Evolutionary conservation across 352 stramenopile genomes (phyloP), one percentile per base, ranked within the genome.

Genomic region (Lagenidium giganteum): DNA sequence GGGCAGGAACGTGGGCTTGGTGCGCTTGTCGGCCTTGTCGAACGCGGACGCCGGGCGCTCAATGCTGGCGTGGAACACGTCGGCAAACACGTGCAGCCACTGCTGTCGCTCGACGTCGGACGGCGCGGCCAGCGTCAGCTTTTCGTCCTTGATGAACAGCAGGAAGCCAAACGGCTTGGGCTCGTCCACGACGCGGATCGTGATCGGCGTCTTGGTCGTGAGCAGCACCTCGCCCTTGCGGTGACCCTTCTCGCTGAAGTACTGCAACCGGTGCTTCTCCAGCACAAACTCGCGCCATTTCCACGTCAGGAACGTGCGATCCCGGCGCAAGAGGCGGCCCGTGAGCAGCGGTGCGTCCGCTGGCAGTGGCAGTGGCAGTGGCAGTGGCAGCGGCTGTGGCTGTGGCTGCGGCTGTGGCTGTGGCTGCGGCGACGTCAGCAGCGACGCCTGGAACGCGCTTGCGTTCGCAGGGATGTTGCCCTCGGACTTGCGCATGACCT

Each of bases 251-350:
- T 79, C 61, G 46, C 69, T 89, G 42, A 85, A 89, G 68, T 86
- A 87, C 57, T 87, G 77, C 41, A 89, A 52, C 1, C 77, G 64
- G 35, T 64, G 55, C 42, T 70, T 66, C 50, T 92, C 76, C 28
- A 92, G 50, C 36, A 81, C 74, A 36, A 92, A 86, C 46, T 92
- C 74, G 40, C 80, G 72, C 71, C 74, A 86, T 40, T 92, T 92
- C 80, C 80, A 92, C 55, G 76, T 89, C 34, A 84, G 66, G 28
- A 92, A 70, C 26, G 71, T 81, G 14, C 80, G 76, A 54, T 89
- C 76, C 26, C 76, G 70, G 16, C 72, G 72, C 70, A 89, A 72
- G 46, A 92, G 67, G 53, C 84, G 85, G 40, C 76, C 76, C 8
- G 83, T 65, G 17, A 83, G 50, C 17, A 71, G 58, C 38, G n/a